Base-by-base conservation (phyloP, 352 stramenopile genomes). In the Phytophthora pseudosyringae region DNA sequence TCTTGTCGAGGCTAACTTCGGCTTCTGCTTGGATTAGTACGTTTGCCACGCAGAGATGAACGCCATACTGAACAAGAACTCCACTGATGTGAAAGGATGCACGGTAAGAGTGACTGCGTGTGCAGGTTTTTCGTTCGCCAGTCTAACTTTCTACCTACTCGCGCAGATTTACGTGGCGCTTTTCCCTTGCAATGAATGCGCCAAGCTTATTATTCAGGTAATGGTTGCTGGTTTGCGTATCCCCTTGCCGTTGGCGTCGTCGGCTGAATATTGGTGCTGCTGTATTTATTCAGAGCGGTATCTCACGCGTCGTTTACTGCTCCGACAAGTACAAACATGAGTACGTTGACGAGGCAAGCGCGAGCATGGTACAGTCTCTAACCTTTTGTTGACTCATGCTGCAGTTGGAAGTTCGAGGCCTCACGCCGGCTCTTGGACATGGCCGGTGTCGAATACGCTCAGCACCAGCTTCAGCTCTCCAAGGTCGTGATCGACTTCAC, bases 41-140 rank as follows among this genome's bases (percentile, higher is more conserved):
- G 98, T 99, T 21, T 98, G 95, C 52, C 98, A 99, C 69, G 98
- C 98, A 16, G 98, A 99, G 81, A 98, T 99, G 81, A 99, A 99
- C 79, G 97, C 98, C 5, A 99, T 99, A 73, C 71, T 99, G 50
- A 99, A 99, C 78, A 99, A 98, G 71, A 98, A 98, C 68, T 96
- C 89, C 41, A 93, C 94, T 0, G 92, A 97, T 71, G 83, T 98
- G 18, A 89, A 96, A 57, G 90, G 87, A 58, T 97, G 95, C 59
- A 97, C 90, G 65, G 87, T 97, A 68, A 33, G 39, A 25, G 10
- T 39, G 6, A 21, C 13, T 46, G 36, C 39, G 13, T 46, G 7
- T 41, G 38, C 18, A 26, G 16, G 35, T 15, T 58, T 51, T 53
- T 26, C 16, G 39, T 35, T 10, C 10, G 5, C 4, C 3, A 15